A percentile compares a stretch with the other conserved stretches of the same genome.
Evolutionary conservation across 108 stramenopile genomes (phyloP).

Genomic region (Mayamaea pseudoterrestris): DNA sequence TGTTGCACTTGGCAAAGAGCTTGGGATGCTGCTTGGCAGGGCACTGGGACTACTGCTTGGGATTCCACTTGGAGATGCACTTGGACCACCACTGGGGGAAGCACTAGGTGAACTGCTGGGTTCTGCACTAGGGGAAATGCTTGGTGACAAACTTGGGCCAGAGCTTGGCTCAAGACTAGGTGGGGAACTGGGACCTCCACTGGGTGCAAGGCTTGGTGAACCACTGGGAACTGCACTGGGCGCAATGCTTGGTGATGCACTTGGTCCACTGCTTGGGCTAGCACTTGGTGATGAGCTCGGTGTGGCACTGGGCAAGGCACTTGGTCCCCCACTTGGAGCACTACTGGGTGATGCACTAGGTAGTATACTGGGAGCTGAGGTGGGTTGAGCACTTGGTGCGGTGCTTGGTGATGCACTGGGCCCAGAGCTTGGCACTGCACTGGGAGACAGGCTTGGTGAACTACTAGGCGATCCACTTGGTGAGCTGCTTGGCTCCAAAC

Average conservation of each 20-base stretch:
- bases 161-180: conserved; percentile 1
- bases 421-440: neutral
- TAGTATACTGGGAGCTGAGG: too few relatives aligned
- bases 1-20: neutral
- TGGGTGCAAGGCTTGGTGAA: neutral
- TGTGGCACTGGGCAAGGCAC: neutral
- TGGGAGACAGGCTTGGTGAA: neutral
- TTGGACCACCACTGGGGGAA: conserved; percentile 1
- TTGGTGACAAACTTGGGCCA: neutral
- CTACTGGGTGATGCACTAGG: too few relatives aligned
- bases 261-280: neutral
- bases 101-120: too few relatives aligned
- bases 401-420: neutral
- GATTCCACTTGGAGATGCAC: neutral
- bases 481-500: neutral
- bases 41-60: conserved; percentile 1
- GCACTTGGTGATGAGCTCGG: neutral
- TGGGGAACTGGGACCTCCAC: neutral
- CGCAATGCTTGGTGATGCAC: neutral
- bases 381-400: too few relatives aligned
- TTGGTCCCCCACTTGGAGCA: neutral
- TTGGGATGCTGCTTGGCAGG: neutral
- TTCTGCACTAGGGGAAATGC: neutral
- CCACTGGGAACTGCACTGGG: neutral
- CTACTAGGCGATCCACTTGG: neutral